These are phyloP conservation scores for Penicillium robsamsonii DNA, from an alignment of 495 filamentous ascomycete species.

Conservation along the genomic window DNA sequence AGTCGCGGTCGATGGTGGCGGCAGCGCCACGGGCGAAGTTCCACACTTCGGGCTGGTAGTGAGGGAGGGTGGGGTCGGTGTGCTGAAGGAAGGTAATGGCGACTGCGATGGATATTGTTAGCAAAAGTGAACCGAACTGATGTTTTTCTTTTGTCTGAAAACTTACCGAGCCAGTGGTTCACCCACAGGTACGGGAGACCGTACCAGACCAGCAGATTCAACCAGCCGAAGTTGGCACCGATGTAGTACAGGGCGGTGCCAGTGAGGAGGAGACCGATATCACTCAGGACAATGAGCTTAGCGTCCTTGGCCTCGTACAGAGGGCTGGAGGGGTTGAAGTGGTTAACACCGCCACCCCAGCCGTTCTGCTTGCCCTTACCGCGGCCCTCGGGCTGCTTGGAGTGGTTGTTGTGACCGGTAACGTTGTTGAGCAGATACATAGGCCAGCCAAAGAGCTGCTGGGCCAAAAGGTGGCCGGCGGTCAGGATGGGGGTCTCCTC, in stretches of 20 bases:
- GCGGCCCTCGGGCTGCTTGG: conserved; percentile 78
- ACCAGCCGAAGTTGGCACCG: conserved; percentile 72
- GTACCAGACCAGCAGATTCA: conserved; percentile 91
- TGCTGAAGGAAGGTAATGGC: conserved; percentile 63
- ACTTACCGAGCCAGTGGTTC: conserved; percentile 81
- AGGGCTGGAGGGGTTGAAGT: conserved; percentile 85
- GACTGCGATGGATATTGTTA: conserved; percentile 33
- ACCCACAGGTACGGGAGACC: conserved; percentile 94
- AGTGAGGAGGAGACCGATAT: conserved; percentile 69
- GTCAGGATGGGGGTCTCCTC: conserved; percentile 94
- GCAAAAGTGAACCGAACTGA: not conserved
- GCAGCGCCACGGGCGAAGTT: conserved; percentile 58
- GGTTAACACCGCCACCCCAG: conserved; percentile 78
- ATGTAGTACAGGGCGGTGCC: conserved; percentile 56
- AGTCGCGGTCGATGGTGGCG: conserved; percentile 60
- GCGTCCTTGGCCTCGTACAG: conserved; percentile 89
- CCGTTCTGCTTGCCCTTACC: conserved; percentile 90
- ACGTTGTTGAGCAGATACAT: conserved; percentile 81
- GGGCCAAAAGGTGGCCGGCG: conserved; percentile 64
- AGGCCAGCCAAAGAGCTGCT: conserved; percentile 90
- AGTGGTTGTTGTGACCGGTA: conserved; percentile 92
- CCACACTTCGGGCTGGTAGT: conserved; percentile 56
- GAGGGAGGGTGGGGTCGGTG: conserved; percentile 58
- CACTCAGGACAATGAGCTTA: conserved; percentile 77
- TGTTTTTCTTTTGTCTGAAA: not conserved